Conservation (phyloP, 768 basidiomycete species). For the Boletus pseudopeckii region DNA sequence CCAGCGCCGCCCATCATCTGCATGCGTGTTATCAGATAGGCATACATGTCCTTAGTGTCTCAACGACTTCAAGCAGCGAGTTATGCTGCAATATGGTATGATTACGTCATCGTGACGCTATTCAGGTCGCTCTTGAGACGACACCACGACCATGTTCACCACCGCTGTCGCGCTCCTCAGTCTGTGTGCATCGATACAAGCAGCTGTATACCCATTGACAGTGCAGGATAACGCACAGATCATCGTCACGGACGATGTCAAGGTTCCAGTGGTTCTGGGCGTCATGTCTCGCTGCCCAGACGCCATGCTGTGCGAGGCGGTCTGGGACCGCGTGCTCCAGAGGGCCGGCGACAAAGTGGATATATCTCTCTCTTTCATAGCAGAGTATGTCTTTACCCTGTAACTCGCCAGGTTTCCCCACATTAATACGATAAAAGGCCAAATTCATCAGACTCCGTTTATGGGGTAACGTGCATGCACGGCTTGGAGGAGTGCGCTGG, state of each 20-base stretch:
- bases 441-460: constrained; percentile 61
- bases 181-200: constrained; percentile 13
- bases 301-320: constrained; percentile 73
- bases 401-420: not conserved
- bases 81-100: not conserved
- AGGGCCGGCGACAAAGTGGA: constrained; percentile 63
- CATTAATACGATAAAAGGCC: constrained; percentile 39
- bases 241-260: constrained; percentile 23
- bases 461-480: constrained; percentile 81
- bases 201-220: constrained; percentile 12
- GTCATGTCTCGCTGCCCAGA: constrained; percentile 80
- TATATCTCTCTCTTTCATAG: constrained; percentile 70
- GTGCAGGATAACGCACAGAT: constrained; percentile 21
- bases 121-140: constrained; percentile 6
- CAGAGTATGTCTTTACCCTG: constrained; percentile 48
- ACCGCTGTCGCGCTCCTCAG: constrained; percentile 15
- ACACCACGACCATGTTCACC: constrained; percentile 23
- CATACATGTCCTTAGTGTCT: constrained; percentile 12
- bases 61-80: not conserved
- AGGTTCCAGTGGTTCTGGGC: constrained; percentile 51
- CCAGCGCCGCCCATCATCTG: constrained; percentile 11
- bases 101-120: constrained; percentile 31
- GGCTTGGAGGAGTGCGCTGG: constrained; percentile 81
- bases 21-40: constrained; percentile 11
- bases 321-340: constrained; percentile 69